Evolutionary conservation across 108 stramenopile species (phyloP).

Genomic region (Aurantiochytrium sp.): DNA sequence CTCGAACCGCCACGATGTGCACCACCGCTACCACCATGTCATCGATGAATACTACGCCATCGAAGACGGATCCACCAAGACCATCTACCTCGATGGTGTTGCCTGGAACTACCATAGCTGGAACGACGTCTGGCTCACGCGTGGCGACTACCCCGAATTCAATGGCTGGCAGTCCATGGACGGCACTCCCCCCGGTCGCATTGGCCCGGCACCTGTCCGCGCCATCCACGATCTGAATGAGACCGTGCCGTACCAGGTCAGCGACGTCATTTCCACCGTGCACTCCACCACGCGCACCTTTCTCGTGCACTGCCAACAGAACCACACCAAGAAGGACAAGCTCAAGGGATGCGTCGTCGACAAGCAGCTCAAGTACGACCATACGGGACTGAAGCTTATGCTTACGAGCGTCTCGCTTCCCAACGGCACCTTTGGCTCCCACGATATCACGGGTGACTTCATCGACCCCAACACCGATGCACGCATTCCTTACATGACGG

Average conservation of each 20-base stretch:
- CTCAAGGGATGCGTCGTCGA: slow-evolving; percentile 12
- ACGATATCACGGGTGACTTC: background rate
- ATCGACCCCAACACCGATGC: background rate
- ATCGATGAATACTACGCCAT: background rate
- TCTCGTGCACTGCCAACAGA: background rate
- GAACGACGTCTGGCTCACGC: background rate
- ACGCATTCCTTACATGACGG: background rate
- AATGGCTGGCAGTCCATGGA: slow-evolving; percentile 1
- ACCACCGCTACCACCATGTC: background rate
- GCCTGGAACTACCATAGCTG: slow-evolving; percentile 9
- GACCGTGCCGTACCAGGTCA: background rate
- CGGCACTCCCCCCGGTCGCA: background rate
- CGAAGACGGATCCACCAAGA: background rate
- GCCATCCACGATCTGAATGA: slow-evolving; percentile 4
- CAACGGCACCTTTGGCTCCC: background rate
- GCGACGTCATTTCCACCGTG: background rate
- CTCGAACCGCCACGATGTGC: background rate
- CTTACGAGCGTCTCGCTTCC: background rate
- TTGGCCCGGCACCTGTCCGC: background rate
- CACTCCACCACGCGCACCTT: slow-evolving; percentile 15
- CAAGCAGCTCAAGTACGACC: background rate
- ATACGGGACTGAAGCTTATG: background rate
- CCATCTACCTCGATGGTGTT: background rate
- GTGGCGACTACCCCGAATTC: background rate
- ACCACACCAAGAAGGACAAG: background rate